Conservation (phyloP, 2,329 filamentous ascomycete species). For the Ophiosphaerella korrae region DNA sequence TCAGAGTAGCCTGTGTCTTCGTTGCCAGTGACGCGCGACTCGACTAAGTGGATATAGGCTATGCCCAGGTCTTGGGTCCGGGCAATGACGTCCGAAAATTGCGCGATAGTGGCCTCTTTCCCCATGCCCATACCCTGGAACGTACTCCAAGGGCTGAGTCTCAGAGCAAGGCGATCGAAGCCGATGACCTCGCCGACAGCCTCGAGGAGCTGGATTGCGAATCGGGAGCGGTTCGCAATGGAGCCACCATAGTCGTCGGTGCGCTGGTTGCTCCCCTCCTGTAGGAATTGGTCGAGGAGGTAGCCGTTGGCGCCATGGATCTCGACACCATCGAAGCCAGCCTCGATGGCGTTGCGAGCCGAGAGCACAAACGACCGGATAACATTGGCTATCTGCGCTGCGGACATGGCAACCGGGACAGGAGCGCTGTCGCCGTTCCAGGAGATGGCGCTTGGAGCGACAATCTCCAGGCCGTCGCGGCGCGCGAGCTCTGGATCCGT, state of each 20-base stretch:
- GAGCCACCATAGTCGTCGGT: constrained; percentile 56
- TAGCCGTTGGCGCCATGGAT: constrained; percentile 67
- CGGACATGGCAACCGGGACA: too few species aligned
- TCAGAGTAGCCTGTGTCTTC: constrained; percentile 14
- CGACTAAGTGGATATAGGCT: constrained; percentile 58
- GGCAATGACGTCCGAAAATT: constrained; percentile 64
- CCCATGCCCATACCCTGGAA: constrained; percentile 69
- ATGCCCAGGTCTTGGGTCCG: constrained; percentile 59
- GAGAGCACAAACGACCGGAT: too few species aligned
- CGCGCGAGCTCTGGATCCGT: too few species aligned
- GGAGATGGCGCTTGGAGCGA: too few species aligned
- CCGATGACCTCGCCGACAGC: constrained; percentile 48
- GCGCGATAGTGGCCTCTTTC: constrained; percentile 60
- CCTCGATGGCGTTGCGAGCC: constrained; percentile 29
- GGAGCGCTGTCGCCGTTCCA: too few species aligned
- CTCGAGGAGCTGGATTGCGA: constrained; percentile 60
- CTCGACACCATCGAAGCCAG: constrained; percentile 67
- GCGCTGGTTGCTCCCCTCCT: constrained; percentile 61
- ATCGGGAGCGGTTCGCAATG: constrained; percentile 58
- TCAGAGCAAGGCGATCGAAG: constrained; percentile 47
- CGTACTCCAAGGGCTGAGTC: constrained; percentile 64
- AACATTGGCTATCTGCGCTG: too few species aligned
- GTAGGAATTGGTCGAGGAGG: constrained; percentile 69
- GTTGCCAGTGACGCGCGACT: constrained; percentile 60
- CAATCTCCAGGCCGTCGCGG: too few species aligned